Evolutionary conservation across 495 filamentous ascomycete genomes (phyloP).

Genomic region (Symbiotaphrina buchneri): DNA sequence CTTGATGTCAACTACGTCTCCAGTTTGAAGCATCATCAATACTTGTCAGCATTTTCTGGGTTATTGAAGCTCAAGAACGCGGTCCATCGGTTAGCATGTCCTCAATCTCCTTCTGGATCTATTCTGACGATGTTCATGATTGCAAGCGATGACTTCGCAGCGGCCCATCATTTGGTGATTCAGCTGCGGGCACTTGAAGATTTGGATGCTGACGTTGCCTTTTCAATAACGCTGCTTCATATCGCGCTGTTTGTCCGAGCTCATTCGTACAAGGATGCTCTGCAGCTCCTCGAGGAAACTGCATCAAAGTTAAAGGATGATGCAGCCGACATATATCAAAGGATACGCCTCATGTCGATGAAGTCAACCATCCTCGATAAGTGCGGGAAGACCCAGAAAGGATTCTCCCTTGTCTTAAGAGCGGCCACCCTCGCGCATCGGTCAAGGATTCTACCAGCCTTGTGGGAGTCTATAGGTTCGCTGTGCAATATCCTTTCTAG

Average conservation of each 20-base stretch:
- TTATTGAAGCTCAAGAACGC: constrained; percentile 47
- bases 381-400: constrained; percentile 51
- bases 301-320: constrained; percentile 40
- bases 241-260: constrained; percentile 49
- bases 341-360: constrained; percentile 48
- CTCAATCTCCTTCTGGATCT: neutral
- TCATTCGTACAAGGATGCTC: constrained; percentile 35
- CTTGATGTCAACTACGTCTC: constrained; percentile 42
- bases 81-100: constrained; percentile 29
- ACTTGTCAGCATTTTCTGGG: constrained; percentile 52
- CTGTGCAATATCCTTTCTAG: constrained; percentile 46
- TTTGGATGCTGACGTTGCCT: constrained; percentile 43
- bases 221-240: constrained; percentile 43
- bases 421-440: constrained; percentile 59
- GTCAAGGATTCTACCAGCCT: constrained; percentile 40
- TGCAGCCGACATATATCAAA: constrained; percentile 50
- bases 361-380: constrained; percentile 56
- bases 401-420: constrained; percentile 61
- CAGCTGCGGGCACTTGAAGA: constrained; percentile 30
- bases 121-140: neutral
- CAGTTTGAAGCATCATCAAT: constrained; percentile 56
- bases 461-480: constrained; percentile 58
- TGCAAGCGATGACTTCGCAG: constrained; percentile 36
- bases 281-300: constrained; percentile 43
- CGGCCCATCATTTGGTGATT: constrained; percentile 39